Evolutionary conservation across 2,329 filamentous ascomycete species (phyloP).

Genomic region (Aspergillus nomiae): DNA sequence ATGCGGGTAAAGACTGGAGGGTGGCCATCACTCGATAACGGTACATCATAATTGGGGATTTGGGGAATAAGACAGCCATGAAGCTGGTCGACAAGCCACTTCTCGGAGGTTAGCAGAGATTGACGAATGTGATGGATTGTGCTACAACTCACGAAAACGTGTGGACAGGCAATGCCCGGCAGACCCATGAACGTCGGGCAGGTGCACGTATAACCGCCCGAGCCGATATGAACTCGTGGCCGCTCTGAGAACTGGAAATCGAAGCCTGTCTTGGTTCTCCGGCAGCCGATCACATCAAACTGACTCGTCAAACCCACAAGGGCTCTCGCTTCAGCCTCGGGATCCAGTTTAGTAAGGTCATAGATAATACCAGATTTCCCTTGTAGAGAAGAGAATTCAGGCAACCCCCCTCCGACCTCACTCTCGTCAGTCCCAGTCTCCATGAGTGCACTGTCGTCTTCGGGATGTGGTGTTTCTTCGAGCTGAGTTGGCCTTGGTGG

Average conservation of each 20-base stretch:
- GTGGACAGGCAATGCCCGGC: conserved; percentile 39
- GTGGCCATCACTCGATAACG: conserved; percentile 35
- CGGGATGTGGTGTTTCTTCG: conserved; percentile 22
- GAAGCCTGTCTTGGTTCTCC: conserved; percentile 31
- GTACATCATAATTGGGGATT: conserved; percentile 29
- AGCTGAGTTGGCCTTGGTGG: conserved; percentile 30
- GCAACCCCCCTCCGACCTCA: conserved; percentile 19
- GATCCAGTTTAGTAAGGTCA: conserved; percentile 34
- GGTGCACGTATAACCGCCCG: conserved; percentile 35
- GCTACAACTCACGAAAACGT: conserved; percentile 42
- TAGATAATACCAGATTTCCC: conserved; percentile 39
- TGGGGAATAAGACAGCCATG: conserved; percentile 36
- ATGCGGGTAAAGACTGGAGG: conserved; percentile 32
- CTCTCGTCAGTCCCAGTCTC: conserved; percentile 19
- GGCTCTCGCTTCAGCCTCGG: conserved; percentile 33
- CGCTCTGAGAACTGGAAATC: conserved; percentile 41
- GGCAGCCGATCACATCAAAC: conserved; percentile 40
- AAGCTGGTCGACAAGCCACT: conserved; percentile 47
- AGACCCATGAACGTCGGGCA: conserved; percentile 36
- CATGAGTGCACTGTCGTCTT: conserved; percentile 14
- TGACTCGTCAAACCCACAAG: conserved; percentile 35
- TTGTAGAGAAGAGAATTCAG: conserved; percentile 25
- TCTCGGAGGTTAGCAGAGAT: conserved; percentile 14
- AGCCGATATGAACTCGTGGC: conserved; percentile 35
- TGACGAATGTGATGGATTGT: neutral